Evolutionary conservation across 108 stramenopile genomes (phyloP).

Genomic region (Nitzschia inconspicua): DNA sequence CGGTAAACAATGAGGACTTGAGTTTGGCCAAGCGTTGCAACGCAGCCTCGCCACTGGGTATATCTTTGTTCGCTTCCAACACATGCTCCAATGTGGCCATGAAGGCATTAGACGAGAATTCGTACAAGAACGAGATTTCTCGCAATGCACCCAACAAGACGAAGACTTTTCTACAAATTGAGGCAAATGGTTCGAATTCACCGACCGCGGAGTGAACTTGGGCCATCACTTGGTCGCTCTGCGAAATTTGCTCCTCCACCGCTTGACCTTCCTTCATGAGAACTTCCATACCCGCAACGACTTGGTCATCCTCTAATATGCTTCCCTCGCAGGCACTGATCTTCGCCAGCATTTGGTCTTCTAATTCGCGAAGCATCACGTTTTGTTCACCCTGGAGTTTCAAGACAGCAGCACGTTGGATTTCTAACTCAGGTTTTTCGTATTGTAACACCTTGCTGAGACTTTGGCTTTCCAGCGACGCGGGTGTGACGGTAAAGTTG

Average conservation of each 20-base stretch:
- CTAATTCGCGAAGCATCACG: slow-evolving; percentile 91
- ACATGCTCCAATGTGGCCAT: slow-evolving; percentile 80
- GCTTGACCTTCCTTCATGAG: slow-evolving; percentile 94
- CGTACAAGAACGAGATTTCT: slow-evolving; percentile 78
- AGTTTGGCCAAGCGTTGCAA: slow-evolving; percentile 55
- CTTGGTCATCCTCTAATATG: slow-evolving; percentile 95
- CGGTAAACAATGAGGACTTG: slow-evolving; percentile 66
- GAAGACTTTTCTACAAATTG: slow-evolving; percentile 70
- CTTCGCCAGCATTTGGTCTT: slow-evolving; percentile 92
- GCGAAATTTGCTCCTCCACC: slow-evolving; percentile 90
- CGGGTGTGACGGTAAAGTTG: slow-evolving; percentile 97
- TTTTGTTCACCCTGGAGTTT: slow-evolving; percentile 94
- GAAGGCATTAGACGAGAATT: slow-evolving; percentile 81
- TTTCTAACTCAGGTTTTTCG: slow-evolving; percentile 94
- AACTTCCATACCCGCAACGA: slow-evolving; percentile 93
- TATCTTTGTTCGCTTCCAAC: slow-evolving; percentile 26
- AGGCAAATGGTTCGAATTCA: slow-evolving; percentile 86
- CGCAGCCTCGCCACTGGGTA: slow-evolving; percentile 5
- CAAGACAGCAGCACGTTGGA: slow-evolving; percentile 74
- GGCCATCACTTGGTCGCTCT: slow-evolving; percentile 86
- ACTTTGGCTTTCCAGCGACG: slow-evolving; percentile 89
- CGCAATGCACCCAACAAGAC: slow-evolving; percentile 62
- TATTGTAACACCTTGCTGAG: slow-evolving; percentile 78
- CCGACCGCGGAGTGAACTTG: slow-evolving; percentile 83
- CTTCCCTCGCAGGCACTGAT: slow-evolving; percentile 95